These are phyloP conservation scores for Exophiala oligosperma DNA, from an alignment of 2,329 filamentous ascomycete species.

Conservation along the genomic window DNA sequence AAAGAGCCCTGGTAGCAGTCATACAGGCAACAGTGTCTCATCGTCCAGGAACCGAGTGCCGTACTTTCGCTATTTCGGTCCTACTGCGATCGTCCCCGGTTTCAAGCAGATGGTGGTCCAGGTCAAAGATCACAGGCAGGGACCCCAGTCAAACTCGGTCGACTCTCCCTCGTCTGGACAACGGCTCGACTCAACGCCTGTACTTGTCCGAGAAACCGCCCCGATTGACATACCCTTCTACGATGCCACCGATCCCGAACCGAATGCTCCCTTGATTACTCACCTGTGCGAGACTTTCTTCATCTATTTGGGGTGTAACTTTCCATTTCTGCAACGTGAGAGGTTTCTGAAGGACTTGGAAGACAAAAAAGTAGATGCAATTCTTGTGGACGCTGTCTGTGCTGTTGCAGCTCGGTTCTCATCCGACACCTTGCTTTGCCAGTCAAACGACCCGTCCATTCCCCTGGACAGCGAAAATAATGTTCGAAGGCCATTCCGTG, in stretches of 20 bases:
- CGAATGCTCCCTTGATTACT: slow-evolving; percentile 73
- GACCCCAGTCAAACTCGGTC: slow-evolving; percentile 11
- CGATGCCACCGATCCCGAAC: slow-evolving; percentile 67
- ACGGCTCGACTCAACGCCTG: slow-evolving; percentile 4
- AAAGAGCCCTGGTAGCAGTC: slow-evolving; percentile 36
- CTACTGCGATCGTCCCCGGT: slow-evolving; percentile 85
- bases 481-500: slow-evolving; percentile 63
- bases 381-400: slow-evolving; percentile 84
- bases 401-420: slow-evolving; percentile 81
- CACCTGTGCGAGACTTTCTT: slow-evolving; percentile 81
- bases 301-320: slow-evolving; percentile 77
- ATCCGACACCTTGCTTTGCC: slow-evolving; percentile 53
- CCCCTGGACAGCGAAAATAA: slow-evolving; percentile 38
- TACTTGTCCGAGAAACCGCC: slow-evolving; percentile 6
- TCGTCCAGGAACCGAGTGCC: slow-evolving; percentile 66
- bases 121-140: slow-evolving; percentile 23
- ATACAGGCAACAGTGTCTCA: slow-evolving; percentile 42
- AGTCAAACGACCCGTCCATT: slow-evolving; percentile 53
- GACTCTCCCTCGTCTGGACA: slow-evolving; percentile 23
- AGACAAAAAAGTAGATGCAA: slow-evolving; percentile 79
- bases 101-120: slow-evolving; percentile 82
- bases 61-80: slow-evolving; percentile 88
- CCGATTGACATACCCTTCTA: slow-evolving; percentile 63
- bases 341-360: slow-evolving; percentile 74
- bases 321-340: slow-evolving; percentile 74